Percentiles rank a stretch among this genome's conserved stretches.
Conservation (phyloP, 768 basidiomycete species). For the Panaeolus papilionaceus region DNA sequence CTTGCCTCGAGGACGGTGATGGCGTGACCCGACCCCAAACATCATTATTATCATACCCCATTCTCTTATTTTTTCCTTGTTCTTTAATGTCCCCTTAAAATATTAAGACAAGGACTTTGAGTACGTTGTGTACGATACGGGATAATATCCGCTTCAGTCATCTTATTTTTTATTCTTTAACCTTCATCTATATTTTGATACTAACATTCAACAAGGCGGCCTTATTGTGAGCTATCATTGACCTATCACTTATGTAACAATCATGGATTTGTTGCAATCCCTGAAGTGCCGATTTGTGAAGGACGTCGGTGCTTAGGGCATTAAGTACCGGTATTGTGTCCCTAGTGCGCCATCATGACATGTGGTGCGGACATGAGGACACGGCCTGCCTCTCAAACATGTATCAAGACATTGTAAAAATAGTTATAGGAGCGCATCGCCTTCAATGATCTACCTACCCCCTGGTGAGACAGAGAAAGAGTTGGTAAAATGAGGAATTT, state of each 20-base stretch:
- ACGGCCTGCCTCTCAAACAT: constrained; percentile 1
- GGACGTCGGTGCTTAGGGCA: not conserved
- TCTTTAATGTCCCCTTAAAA: constrained; percentile 4
- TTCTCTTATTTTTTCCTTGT: constrained; percentile 2
- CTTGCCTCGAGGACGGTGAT: constrained; percentile 51
- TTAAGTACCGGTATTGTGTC: not conserved
- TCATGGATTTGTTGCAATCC: not conserved
- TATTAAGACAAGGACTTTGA: not conserved
- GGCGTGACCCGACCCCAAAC: not conserved
- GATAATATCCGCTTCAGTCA: not conserved
- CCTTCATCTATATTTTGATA: not conserved
- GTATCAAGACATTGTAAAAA: not conserved
- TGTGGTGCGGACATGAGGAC: not conserved
- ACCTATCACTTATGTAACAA: not conserved
- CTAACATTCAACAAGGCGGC: not conserved
- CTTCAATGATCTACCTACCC: too few species aligned
- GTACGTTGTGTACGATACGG: not conserved
- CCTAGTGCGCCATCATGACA: not conserved
- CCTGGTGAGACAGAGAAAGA: too few species aligned
- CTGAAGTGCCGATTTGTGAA: not conserved
- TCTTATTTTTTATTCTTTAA: not conserved
- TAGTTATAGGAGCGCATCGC: not conserved
- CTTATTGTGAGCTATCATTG: not conserved
- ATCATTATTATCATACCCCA: not conserved
- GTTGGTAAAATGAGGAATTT: too few species aligned